Conservation (phyloP, 176 grass and related monocot genomes). For the Cocos nucifera region DNA sequence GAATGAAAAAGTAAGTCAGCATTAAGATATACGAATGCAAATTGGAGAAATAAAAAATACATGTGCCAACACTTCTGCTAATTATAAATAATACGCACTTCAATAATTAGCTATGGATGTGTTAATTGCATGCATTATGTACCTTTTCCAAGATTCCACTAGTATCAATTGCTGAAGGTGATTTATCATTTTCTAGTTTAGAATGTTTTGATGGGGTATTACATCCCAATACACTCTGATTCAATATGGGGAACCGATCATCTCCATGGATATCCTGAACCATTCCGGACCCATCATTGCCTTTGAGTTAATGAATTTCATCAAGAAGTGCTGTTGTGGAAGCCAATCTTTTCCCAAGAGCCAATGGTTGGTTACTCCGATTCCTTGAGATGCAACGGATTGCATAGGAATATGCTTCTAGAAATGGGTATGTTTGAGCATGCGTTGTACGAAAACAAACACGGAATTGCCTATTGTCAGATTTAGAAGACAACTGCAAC, state of each 20-base stretch:
- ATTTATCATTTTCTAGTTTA: slow-evolving; percentile 34
- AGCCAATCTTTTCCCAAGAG: slow-evolving; percentile 31
- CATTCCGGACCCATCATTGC: slow-evolving; percentile 24
- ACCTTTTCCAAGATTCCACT: slow-evolving; percentile 37
- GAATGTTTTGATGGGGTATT: slow-evolving; percentile 27
- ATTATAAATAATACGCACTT: too few relatives aligned
- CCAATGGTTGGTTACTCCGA: slow-evolving; percentile 28
- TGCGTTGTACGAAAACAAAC: slow-evolving; percentile 56
- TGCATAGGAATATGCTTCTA: slow-evolving; percentile 73
- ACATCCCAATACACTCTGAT: slow-evolving; percentile 24
- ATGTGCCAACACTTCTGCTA: too few relatives aligned
- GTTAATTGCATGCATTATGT: slow-evolving; percentile 7
- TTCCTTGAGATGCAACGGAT: slow-evolving; percentile 88
- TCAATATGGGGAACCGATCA: slow-evolving; percentile 17
- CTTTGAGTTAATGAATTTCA: slow-evolving; percentile 33
- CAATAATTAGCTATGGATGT: neutral
- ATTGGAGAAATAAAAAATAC: too few relatives aligned
- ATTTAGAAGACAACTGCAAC: slow-evolving; percentile 93
- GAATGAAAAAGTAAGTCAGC: too few relatives aligned
- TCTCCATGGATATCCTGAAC: slow-evolving; percentile 31
- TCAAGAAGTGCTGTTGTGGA: slow-evolving; percentile 16
- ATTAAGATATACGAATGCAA: too few relatives aligned
- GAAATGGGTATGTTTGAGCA: slow-evolving; percentile 63
- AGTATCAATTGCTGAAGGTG: slow-evolving; percentile 4
- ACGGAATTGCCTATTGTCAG: slow-evolving; percentile 84